These are phyloP conservation scores for Aspergillus saccharolyticus DNA, from an alignment of 495 filamentous ascomycete genomes.

Conservation along the genomic window DNA sequence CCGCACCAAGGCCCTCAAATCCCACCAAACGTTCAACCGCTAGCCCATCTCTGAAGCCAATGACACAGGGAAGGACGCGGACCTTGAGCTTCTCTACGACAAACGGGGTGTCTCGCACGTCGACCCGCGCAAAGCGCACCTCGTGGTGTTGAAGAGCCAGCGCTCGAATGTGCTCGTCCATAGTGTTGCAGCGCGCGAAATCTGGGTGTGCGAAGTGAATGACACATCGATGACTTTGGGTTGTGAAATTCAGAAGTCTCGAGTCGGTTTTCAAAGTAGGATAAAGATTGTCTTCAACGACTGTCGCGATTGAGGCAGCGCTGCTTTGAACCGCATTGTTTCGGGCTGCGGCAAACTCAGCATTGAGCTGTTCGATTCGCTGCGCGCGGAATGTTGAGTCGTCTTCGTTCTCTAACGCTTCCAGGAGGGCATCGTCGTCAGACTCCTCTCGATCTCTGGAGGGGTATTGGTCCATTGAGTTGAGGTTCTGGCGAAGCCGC, in stretches of 20 bases:
- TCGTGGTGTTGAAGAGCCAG: constrained; percentile 63
- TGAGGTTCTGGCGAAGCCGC: not conserved
- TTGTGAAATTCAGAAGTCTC: constrained; percentile 63
- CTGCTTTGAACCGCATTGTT: constrained; percentile 16
- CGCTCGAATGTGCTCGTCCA: constrained; percentile 59
- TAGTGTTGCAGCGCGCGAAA: constrained; percentile 65
- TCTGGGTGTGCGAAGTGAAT: constrained; percentile 75
- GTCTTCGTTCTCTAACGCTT: constrained; percentile 60
- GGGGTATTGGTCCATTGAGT: constrained; percentile 2
- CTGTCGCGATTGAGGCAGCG: constrained; percentile 26
- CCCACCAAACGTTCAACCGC: constrained; percentile 64
- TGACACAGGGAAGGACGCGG: constrained; percentile 67
- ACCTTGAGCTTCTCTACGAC: constrained; percentile 66
- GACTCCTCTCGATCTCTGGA: constrained; percentile 23
- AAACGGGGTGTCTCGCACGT: constrained; percentile 70
- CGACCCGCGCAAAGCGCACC: constrained; percentile 61
- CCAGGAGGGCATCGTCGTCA: constrained; percentile 70
- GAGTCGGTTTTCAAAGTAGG: constrained; percentile 61
- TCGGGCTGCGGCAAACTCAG: constrained; percentile 51
- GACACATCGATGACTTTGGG: constrained; percentile 55
- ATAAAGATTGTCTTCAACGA: constrained; percentile 44
- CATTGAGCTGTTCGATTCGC: constrained; percentile 66
- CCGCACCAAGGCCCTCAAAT: constrained; percentile 64
- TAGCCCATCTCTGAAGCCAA: constrained; percentile 66
- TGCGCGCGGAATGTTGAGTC: constrained; percentile 63